phyloP scores from a whole-genome alignment of 768 basidiomycete species.

The Mycena vulgaris region DNA sequence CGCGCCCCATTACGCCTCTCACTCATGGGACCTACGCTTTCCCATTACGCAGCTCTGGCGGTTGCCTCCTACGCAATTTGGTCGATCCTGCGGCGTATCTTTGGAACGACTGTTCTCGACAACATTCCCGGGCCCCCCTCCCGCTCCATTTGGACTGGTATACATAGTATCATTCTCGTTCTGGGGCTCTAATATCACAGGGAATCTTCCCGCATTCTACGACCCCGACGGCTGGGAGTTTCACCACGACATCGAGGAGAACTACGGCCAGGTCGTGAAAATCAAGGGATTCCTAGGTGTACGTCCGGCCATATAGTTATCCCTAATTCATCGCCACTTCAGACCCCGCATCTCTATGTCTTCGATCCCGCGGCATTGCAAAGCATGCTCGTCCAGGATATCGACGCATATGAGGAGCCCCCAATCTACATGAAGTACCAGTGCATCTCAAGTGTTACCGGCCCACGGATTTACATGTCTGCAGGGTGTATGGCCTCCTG shows the following conservation, averaged over 20 bases:
- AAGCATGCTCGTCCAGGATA: background rate
- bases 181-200: too few relatives aligned
- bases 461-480: too few relatives aligned
- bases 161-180: too few relatives aligned
- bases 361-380: background rate
- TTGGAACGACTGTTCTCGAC: background rate
- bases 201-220: background rate
- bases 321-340: background rate
- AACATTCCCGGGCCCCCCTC: too few relatives aligned
- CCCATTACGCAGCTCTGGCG: too few relatives aligned
- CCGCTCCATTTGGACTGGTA: too few relatives aligned
- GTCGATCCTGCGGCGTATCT: too few relatives aligned
- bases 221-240: slow-evolving; percentile 16
- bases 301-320: background rate
- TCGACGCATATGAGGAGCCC: background rate
- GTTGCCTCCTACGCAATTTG: too few relatives aligned
- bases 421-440: background rate
- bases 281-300: background rate
- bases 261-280: slow-evolving; percentile 11
- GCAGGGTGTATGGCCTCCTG: background rate
- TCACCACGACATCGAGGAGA: background rate
- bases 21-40: too few relatives aligned
- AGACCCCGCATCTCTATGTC: background rate
- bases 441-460: too few relatives aligned
- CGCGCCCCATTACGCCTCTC: too few relatives aligned